Conservation (phyloP, 2,329 filamentous ascomycete genomes). For the Cytospora piceae region DNA sequence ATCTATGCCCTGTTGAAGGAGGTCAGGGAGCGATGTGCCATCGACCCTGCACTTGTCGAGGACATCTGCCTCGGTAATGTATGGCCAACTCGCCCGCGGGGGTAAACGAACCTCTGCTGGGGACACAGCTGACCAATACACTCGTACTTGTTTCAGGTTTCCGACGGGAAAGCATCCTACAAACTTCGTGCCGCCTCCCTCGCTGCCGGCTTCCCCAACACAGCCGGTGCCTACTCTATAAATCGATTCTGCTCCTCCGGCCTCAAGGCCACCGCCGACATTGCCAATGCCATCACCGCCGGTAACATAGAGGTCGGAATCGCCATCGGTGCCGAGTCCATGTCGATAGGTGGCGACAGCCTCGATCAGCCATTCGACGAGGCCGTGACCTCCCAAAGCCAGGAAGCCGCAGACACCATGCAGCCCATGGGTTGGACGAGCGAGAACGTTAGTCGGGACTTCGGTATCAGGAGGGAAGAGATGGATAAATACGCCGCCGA, state of each 20-base stretch:
- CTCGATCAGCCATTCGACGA: constrained; percentile 76
- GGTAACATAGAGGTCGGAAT: constrained; percentile 87
- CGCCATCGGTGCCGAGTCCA: constrained; percentile 85
- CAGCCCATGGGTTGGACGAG: constrained; percentile 98
- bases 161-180: constrained; percentile 84
- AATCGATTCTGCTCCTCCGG: constrained; percentile 99
- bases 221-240: constrained; percentile 75
- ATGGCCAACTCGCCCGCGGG: constrained; percentile 1
- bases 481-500: constrained; percentile 88
- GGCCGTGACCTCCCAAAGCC: constrained; percentile 69
- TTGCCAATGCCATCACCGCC: constrained; percentile 80
- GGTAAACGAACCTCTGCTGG: not conserved
- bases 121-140: not conserved
- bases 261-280: constrained; percentile 92
- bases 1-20: constrained; percentile 82
- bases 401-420: constrained; percentile 84
- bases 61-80: constrained; percentile 95
- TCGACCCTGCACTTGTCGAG: constrained; percentile 81
- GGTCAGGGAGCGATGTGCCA: constrained; percentile 69
- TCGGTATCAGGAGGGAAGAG: constrained; percentile 76
- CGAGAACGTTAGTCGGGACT: constrained; percentile 93
- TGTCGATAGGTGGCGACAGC: constrained; percentile 74
- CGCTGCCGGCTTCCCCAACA: constrained; percentile 92
- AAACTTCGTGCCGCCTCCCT: constrained; percentile 87
- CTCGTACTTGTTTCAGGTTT: constrained; percentile 60